Percentiles rank a stretch among this genome's conserved stretches.
Conservation (phyloP, 306 rosid species). For the Mucuna pruriens region DNA sequence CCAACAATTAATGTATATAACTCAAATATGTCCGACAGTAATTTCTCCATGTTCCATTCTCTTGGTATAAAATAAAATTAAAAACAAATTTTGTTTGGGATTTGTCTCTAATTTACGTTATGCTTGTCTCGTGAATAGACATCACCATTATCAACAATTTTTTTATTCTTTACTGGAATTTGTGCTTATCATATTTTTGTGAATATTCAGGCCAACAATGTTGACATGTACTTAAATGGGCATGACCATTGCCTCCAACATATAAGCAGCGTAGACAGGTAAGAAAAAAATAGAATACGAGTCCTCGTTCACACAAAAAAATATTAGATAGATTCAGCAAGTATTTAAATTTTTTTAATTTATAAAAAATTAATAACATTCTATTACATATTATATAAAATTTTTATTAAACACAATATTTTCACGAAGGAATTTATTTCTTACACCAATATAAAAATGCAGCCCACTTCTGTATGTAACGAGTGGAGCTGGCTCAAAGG, state of each 20-base stretch:
- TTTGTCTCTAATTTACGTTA: neutral
- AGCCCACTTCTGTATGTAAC: slow-evolving; percentile 48
- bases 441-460: slow-evolving; percentile 19
- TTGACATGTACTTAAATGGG: slow-evolving; percentile 55
- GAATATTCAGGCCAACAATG: slow-evolving; percentile 39
- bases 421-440: neutral
- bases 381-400: too few relatives aligned
- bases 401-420: too few relatives aligned
- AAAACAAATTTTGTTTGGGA: neutral
- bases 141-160: neutral
- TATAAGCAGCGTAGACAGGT: slow-evolving; percentile 42
- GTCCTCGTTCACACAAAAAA: too few relatives aligned
- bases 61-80: neutral
- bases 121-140: neutral
- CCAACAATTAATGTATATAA: neutral
- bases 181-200: neutral
- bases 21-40: neutral
- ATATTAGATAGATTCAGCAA: too few relatives aligned
- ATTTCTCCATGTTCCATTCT: neutral
- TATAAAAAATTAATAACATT: too few relatives aligned
- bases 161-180: neutral
- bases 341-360: too few relatives aligned
- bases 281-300: neutral
- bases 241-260: slow-evolving; percentile 58
- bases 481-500: slow-evolving; percentile 55